phyloP scores from a whole-genome alignment of 169 alveolate genomes.

The Cryptosporidium ubiquitum region DNA sequence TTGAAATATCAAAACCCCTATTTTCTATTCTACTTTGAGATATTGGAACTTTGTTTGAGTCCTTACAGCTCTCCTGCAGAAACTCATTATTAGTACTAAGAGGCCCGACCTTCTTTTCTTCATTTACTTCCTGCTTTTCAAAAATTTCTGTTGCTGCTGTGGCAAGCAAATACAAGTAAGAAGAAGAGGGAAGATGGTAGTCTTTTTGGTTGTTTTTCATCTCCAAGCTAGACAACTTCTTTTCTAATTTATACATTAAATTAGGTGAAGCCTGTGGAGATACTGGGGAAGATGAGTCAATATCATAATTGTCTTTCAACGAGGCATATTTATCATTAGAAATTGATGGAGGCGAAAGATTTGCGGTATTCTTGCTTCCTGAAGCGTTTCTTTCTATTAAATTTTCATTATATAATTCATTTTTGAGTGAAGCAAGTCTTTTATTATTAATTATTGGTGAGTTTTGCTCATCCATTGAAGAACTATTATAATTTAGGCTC shows the following conservation, averaged over 20 bases:
- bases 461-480: not conserved
- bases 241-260: conserved; percentile 7
- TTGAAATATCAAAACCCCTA: not conserved
- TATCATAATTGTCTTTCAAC: not conserved
- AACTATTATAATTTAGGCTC: not conserved
- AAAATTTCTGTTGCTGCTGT: conserved; percentile 49
- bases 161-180: conserved; percentile 41
- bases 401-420: not conserved
- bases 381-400: not conserved
- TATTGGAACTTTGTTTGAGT: not conserved
- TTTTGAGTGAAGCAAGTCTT: conserved; percentile 12
- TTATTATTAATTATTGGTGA: not conserved
- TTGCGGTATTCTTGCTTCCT: not conserved
- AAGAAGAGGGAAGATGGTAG: conserved; percentile 15
- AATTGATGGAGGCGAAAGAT: conserved; percentile 24
- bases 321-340: not conserved
- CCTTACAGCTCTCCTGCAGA: conserved; percentile 5
- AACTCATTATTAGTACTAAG: not conserved
- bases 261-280: conserved; percentile 22
- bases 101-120: not conserved
- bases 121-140: conserved; percentile 27
- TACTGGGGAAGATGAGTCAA: conserved; percentile 40
- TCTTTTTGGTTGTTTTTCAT: not conserved
- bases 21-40: not conserved
- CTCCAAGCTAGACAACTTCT: not conserved